These are phyloP conservation scores for Coemansia sp. DNA, from an alignment of 371 early-diverging fungal genomes.

Conservation along the genomic window DNA sequence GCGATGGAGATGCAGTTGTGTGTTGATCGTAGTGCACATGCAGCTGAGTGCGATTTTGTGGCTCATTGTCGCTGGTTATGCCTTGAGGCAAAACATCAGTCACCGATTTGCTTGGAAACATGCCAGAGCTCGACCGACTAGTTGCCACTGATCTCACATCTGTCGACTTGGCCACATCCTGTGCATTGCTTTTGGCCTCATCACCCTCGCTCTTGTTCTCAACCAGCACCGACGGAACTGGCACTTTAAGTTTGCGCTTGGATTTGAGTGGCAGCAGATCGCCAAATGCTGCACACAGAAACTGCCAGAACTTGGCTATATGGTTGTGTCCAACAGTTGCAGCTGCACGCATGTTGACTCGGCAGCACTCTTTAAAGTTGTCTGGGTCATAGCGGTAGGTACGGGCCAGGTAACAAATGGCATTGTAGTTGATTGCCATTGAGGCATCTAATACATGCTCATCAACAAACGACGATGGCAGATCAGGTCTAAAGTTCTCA, in stretches of 20 bases:
- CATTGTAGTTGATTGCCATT: constrained; percentile 8
- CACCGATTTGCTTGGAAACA: constrained; percentile 43
- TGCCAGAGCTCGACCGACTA: constrained; percentile 44
- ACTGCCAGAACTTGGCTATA: constrained; percentile 48
- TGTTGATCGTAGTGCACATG: neutral
- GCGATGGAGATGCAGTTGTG: constrained; percentile 19
- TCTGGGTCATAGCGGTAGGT: constrained; percentile 46
- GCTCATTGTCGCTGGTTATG: constrained; percentile 33
- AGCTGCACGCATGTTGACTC: constrained; percentile 30
- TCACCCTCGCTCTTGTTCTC: neutral
- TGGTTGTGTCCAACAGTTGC: constrained; percentile 11
- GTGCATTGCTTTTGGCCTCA: neutral
- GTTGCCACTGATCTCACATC: constrained; percentile 14
- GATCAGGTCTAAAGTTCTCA: constrained; percentile 18
- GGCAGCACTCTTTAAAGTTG: constrained; percentile 36
- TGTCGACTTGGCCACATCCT: neutral
- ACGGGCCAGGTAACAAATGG: constrained; percentile 32
- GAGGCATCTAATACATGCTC: constrained; percentile 41
- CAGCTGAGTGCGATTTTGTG: too few relatives aligned
- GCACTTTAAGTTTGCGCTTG: neutral
- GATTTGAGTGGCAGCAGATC: constrained; percentile 37
- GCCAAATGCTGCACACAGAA: constrained; percentile 43
- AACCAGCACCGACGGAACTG: neutral
- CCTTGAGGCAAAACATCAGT: constrained; percentile 4
- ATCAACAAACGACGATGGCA: constrained; percentile 43